Conservation (phyloP, 108 stramenopile species). For the Skeletonema costatum region DNA sequence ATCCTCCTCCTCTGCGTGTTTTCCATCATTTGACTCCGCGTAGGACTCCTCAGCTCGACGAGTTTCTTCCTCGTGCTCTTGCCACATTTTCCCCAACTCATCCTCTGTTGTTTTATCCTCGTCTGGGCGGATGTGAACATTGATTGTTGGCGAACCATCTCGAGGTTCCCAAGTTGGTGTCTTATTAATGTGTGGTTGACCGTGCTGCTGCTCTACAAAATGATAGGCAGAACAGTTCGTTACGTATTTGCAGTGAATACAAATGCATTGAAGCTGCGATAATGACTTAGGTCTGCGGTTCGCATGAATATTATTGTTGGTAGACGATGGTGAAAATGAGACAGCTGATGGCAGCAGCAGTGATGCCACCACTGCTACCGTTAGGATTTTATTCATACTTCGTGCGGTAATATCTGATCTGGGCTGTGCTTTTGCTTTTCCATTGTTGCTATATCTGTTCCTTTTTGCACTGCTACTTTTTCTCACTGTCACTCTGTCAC, state of each 20-base stretch:
- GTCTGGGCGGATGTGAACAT: constrained; percentile 81
- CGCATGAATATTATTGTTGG: not conserved
- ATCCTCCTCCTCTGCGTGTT: constrained; percentile 11
- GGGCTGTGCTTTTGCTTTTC: too few relatives aligned
- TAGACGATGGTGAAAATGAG: not conserved
- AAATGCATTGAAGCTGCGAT: constrained; percentile 56
- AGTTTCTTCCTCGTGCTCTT: constrained; percentile 55
- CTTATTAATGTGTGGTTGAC: constrained; percentile 86
- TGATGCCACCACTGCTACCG: not conserved
- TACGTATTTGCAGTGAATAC: constrained; percentile 79
- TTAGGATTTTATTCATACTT: not conserved
- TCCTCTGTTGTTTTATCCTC: constrained; percentile 31
- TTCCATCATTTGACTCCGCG: not conserved
- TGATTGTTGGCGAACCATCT: constrained; percentile 84
- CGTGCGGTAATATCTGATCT: too few relatives aligned
- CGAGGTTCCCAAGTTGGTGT: constrained; percentile 79
- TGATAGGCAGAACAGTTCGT: constrained; percentile 84
- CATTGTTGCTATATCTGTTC: too few relatives aligned
- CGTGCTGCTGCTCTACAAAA: constrained; percentile 86
- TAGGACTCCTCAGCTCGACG: constrained; percentile 38
- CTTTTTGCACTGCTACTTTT: too few relatives aligned
- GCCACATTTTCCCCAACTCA: constrained; percentile 50
- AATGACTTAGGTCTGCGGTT: not conserved
- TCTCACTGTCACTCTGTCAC: too few relatives aligned
- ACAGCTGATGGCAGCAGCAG: not conserved